Evolutionary conservation across 768 basidiomycete species (phyloP), one percentile per base, ranked within the genome.

Genomic region (Tricholoma flavovirens): DNA sequence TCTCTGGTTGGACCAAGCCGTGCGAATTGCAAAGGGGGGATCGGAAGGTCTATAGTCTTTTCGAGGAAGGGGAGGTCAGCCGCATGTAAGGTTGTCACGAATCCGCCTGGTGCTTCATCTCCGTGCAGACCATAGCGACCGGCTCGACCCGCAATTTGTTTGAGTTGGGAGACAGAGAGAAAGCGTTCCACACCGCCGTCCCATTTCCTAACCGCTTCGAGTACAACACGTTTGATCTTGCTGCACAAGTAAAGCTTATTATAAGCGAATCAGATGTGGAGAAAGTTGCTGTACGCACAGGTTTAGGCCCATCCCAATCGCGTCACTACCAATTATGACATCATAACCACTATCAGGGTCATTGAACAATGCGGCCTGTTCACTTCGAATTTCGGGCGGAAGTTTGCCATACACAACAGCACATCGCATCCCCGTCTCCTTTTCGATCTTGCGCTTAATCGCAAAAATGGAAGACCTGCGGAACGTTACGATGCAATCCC

Each of bases 271-370:
- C 9, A 5, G 42, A 49, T 8, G 22, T 36, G 0, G 24, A 62
- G 52, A 48, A 8, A 35, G 55, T 54, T n/a, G 38, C 12, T 17
- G 35, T 4, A 75, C 89, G 43, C 68, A 98, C 97, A 99, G 72
- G 66, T 99, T 98, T 19, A 99, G 78, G 0, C 97, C 97, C 93
- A 99, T 95, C 1, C 97, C 94, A 49, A 98, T 87, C 0, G 94
- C 93, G 65, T 99, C 97, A 62, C 90, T 94, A 1, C 92, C 96
- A 15, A 98, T 83, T 40, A 99, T 78, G 2, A 98, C 86, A 62
- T 96, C 90, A 64, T 89, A 90, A 1, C 83, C 86, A n/a, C 87
- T 90, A 40, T 82, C 66, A 0, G 83, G 83, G 57, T 91, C 83
- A 64, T 99, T 98, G 78, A 98, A 98, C 32, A 93, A 77, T 9